Evolutionary conservation across 495 filamentous ascomycete species (phyloP), one percentile per base, ranked within the genome.

Genomic region (Letharia columbiana): DNA sequence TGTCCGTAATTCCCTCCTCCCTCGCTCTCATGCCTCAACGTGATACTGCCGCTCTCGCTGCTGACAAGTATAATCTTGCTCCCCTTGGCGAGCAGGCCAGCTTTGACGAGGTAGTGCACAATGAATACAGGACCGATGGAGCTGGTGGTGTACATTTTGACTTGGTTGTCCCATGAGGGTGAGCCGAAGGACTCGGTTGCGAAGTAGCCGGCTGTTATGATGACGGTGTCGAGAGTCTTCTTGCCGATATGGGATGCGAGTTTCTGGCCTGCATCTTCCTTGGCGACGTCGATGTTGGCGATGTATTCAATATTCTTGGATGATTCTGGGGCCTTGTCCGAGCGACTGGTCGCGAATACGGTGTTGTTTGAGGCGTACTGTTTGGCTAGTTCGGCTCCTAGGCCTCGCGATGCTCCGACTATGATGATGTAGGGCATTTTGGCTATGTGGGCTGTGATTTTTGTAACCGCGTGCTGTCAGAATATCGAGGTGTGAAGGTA

Each of bases 1-100:
- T 90, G 87, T 4, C 81, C 87, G 71, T 84, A 90, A 71, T 89
- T 89, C 0, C 87, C 88, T 12, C 87, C 88, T 1, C 86, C 87
- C 72, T 88, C 86, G 45, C 78, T 82, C 70, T 84, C 80, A 71
- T 88, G 84, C 9, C 88, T 80, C 28, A 91, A 74, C 8, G 84
- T 82, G 66, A 90, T 88, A 67, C 83, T 87, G 6, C 88, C 88
- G 17, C 82, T 81, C 76, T 91, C 88, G 41, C 83, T 86, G 44
- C 83, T 85, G 33, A 91, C 80, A 3, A 91, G 74, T 47, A 90
- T 78, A 41, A 91, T 73, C 69, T 88, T 89, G 56, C 82, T 81
- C 12, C 81, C 80, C 15, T 77, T 63, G 20, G 59, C 62, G 20
- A 90, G 65, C 18, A 86, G 68, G 1, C 77, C 78, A 0, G 80